Percentiles rank a stretch among this genome's conserved stretches.
Conservation (phyloP, 805 yeast genomes). For the Wickerhamomyces pijperi region DNA sequence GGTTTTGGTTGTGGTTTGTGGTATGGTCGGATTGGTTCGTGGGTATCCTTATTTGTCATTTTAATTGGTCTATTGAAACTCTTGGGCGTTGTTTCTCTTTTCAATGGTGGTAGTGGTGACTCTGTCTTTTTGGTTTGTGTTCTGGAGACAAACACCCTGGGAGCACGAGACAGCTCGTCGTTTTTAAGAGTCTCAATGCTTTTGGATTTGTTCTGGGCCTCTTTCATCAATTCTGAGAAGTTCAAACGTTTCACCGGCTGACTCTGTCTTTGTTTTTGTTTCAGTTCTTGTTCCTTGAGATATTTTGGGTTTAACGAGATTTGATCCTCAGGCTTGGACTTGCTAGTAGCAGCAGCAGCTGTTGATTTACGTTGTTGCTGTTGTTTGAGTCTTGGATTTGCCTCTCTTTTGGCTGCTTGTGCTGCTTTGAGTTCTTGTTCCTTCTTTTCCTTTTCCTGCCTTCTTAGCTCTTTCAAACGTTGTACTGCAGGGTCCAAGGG, state of each 20-base stretch:
- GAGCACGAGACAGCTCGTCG: constrained; percentile 10
- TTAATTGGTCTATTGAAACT: too few relatives aligned
- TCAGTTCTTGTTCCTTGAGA: constrained; percentile 1
- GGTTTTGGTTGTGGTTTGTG: constrained; percentile 11
- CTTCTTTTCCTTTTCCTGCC: constrained; percentile 33
- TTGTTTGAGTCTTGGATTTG: constrained; percentile 1
- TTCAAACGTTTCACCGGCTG: constrained; percentile 32
- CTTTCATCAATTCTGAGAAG: constrained; percentile 46
- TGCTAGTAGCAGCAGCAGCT: not conserved
- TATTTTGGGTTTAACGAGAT: not conserved
- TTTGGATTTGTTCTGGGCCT: constrained; percentile 32
- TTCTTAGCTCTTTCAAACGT: constrained; percentile 54
- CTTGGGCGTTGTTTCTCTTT: not conserved
- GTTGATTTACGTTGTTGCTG: constrained; percentile 1
- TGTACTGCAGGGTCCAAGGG: constrained; percentile 61
- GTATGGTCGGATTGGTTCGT: too few relatives aligned
- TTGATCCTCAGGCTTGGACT: not conserved
- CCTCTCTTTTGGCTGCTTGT: constrained; percentile 19
- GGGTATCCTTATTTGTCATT: too few relatives aligned
- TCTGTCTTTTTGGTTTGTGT: constrained; percentile 4
- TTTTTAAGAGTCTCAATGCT: constrained; percentile 8
- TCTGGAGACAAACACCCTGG: constrained; percentile 4
- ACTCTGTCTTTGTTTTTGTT: constrained; percentile 1
- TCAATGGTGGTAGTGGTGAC: constrained; percentile 2
- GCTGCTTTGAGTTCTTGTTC: constrained; percentile 6